Evolutionary conservation across 2,329 filamentous ascomycete species (phyloP), one percentile per base, ranked within the genome.

Genomic region (Exophiala spinifera): DNA sequence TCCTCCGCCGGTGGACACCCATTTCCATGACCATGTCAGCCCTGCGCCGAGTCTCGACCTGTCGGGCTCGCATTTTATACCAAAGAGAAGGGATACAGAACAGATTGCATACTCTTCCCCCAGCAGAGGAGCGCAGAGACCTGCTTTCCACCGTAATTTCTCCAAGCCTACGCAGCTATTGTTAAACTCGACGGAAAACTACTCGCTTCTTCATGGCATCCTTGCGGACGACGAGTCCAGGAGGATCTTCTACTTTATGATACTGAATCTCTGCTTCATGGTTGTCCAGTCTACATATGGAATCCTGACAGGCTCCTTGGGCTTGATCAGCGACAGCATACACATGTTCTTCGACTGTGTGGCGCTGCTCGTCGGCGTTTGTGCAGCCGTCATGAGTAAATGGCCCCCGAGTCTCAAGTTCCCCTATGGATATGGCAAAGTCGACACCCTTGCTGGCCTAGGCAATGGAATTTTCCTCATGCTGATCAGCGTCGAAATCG

Each of bases 301-400:
- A 46, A 95, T 94, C 65, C 75, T 94, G 10, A 97, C 91, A 3
- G 91, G 95, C 63, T 99, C 94, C 0, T 76, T 99, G 4, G 94
- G 94, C 2, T 79, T 99, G n/a, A 82, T 99, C 15, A 96, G 91
- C 63, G 94, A 99, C 72, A 97, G 91, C 66, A 94, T 99, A 60
- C 94, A 99, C 73, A 99, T 99, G 94, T 92, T 99, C 66, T 97
- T 99, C 65, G 94, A 99, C 72, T 99, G 94, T 63, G 85, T 96
- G 33, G 94, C 92, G 17, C 80, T 99, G 23, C 83, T 89, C 1
- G 91, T 99, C 33, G 94, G 94, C 10, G 78, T 99, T 8, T 87
- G 92, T 64, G 94, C 94, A 23, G 87, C 92, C 1, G 91, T 99
- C 4, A 89, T 96, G 77, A 94, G 89, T 72, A 97, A 97, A 72